A percentile compares a stretch with the other conserved stretches of the same genome.
Evolutionary conservation across 2,329 filamentous ascomycete species (phyloP).

Genomic region (Calonectria hawksworthii): DNA sequence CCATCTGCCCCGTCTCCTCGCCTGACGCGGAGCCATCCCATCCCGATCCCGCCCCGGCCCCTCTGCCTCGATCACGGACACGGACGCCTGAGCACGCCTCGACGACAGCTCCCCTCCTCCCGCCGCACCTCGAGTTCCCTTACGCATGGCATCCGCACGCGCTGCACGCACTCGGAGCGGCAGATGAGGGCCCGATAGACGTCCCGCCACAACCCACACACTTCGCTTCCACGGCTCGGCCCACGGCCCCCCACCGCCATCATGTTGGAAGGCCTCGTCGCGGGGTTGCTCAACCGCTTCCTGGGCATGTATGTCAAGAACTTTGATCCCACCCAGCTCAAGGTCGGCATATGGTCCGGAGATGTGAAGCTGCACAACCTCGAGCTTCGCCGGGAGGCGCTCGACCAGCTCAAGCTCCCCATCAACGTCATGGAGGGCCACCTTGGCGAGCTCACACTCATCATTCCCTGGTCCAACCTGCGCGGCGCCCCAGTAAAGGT

Average conservation of each 20-base stretch:
- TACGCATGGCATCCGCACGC: slow-evolving; percentile 39
- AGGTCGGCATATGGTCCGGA: slow-evolving; percentile 98
- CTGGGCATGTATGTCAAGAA: slow-evolving; percentile 99
- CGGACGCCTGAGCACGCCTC: slow-evolving; percentile 4
- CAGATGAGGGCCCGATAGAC: slow-evolving; percentile 43
- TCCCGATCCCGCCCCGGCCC: neutral
- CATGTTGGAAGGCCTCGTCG: slow-evolving; percentile 98
- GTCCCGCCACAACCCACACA: slow-evolving; percentile 27
- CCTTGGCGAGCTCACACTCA: slow-evolving; percentile 89
- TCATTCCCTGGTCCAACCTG: slow-evolving; percentile 98
- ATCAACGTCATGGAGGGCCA: slow-evolving; percentile 98
- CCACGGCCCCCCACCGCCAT: slow-evolving; percentile 74
- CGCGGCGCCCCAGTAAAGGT: slow-evolving; percentile 94
- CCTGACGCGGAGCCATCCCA: neutral
- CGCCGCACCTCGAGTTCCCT: slow-evolving; percentile 28
- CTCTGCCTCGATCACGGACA: slow-evolving; percentile 13
- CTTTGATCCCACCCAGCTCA: slow-evolving; percentile 97
- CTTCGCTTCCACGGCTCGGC: slow-evolving; percentile 73
- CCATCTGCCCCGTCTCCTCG: neutral
- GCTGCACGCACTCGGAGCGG: slow-evolving; percentile 30
- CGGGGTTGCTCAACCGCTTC: slow-evolving; percentile 98
- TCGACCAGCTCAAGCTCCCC: slow-evolving; percentile 96
- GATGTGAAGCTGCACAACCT: slow-evolving; percentile 96
- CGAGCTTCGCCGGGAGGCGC: slow-evolving; percentile 91
- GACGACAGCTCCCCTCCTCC: neutral